These are phyloP conservation scores for Gomphus sp. DNA, from an alignment of 1,284 basidiomycete genomes.

Conservation along the genomic window DNA sequence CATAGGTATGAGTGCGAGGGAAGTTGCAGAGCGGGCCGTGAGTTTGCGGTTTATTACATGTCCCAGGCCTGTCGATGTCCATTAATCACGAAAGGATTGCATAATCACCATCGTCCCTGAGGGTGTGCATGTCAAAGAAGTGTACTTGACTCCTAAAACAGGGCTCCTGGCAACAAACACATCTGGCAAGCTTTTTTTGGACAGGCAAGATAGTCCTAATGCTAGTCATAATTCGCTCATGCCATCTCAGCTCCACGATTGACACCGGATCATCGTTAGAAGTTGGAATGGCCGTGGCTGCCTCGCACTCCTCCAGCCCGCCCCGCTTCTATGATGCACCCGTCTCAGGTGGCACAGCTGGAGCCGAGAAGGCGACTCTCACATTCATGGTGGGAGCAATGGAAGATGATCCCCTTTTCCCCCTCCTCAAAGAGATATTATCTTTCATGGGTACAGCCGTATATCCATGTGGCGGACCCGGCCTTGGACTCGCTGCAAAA, in stretches of 20 bases:
- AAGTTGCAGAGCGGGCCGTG: slow-evolving; percentile 6
- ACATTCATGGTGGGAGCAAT: slow-evolving; percentile 14
- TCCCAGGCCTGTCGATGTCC: neutral
- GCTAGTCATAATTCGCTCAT: neutral
- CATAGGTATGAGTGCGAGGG: slow-evolving; percentile 1
- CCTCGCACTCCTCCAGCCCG: slow-evolving; percentile 2
- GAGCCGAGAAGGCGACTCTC: slow-evolving; percentile 14
- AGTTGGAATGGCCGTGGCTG: slow-evolving; percentile 12
- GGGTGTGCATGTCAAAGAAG: slow-evolving; percentile 13
- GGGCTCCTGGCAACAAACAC: slow-evolving; percentile 12
- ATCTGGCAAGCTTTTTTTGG: slow-evolving; percentile 9
- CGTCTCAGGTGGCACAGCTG: slow-evolving; percentile 15
- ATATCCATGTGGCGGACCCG: slow-evolving; percentile 12
- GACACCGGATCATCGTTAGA: slow-evolving; percentile 14
- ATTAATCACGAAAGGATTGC: slow-evolving; percentile 3
- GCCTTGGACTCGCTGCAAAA: slow-evolving; percentile 16
- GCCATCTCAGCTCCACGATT: slow-evolving; percentile 13
- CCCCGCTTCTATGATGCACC: slow-evolving; percentile 15
- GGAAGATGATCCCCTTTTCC: slow-evolving; percentile 9
- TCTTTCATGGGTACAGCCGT: slow-evolving; percentile 13
- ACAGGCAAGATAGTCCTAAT: neutral
- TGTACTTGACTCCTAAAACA: slow-evolving; percentile 11
- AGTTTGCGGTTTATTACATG: neutral
- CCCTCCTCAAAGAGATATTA: slow-evolving; percentile 11
- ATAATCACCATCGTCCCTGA: slow-evolving; percentile 15